These are phyloP conservation scores for Phyllosticta citribraziliensis DNA, from an alignment of 2,329 filamentous ascomycete genomes.

Conservation along the genomic window DNA sequence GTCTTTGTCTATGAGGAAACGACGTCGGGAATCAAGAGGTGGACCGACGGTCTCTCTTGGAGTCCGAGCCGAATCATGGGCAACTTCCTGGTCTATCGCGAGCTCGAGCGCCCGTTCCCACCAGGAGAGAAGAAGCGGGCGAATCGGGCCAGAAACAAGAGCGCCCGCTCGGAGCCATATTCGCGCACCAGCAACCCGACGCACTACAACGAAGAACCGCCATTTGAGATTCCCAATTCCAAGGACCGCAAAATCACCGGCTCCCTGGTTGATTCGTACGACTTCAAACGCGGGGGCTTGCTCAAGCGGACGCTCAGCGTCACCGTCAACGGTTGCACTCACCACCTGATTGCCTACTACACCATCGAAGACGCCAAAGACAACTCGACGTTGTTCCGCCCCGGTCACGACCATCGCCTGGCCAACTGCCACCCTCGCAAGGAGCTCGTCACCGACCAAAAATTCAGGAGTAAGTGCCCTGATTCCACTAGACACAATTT, in stretches of 20 bases:
- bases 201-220: constrained; percentile 1
- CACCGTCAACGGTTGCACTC: constrained; percentile 60
- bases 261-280: constrained; percentile 80
- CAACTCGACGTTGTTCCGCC: constrained; percentile 1
- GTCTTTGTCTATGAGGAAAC: constrained; percentile 86
- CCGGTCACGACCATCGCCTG: constrained; percentile 4
- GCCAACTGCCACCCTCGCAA: constrained; percentile 8
- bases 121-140: constrained; percentile 80
- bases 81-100: constrained; percentile 78
- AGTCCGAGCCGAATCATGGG: constrained; percentile 77
- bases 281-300: constrained; percentile 71
- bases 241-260: constrained; percentile 57
- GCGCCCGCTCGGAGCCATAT: constrained; percentile 41
- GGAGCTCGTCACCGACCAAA: constrained; percentile 8
- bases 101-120: constrained; percentile 67
- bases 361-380: constrained; percentile 62
- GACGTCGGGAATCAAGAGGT: constrained; percentile 82
- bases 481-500: neutral
- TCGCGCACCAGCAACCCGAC: constrained; percentile 29
- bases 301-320: constrained; percentile 92
- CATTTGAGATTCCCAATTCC: constrained; percentile 26
- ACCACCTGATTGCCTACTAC: constrained; percentile 87
- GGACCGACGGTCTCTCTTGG: constrained; percentile 89
- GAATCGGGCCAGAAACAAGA: constrained; percentile 38
- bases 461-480: constrained; percentile 5